Evolutionary conservation across 2,329 filamentous ascomycete species (phyloP).

Genomic region (Aspergillus sp.): DNA sequence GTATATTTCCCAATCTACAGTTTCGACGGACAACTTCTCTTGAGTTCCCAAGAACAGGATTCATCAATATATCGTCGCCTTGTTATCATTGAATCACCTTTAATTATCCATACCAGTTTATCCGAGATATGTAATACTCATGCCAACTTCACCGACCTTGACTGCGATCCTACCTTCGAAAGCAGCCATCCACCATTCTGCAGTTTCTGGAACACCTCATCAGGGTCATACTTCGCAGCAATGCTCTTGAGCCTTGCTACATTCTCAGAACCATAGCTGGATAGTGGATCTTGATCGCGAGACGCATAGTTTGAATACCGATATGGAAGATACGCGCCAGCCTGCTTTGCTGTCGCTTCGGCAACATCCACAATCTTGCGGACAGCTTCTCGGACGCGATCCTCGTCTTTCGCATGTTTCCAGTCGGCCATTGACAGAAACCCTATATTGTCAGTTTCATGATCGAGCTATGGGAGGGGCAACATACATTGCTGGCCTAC

Average conservation of each 20-base stretch:
- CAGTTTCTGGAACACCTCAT: conserved; percentile 12
- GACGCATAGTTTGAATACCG: conserved; percentile 16
- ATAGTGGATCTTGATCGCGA: conserved; percentile 12
- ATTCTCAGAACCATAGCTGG: conserved; percentile 12
- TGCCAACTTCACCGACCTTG: neutral
- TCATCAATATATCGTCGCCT: no score
- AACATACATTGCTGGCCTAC: conserved; percentile 13
- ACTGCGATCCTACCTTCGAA: neutral
- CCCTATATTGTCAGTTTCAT: conserved; percentile 8
- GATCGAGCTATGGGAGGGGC: neutral
- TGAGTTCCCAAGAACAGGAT: no score
- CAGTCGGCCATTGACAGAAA: conserved; percentile 18
- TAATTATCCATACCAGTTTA: neutral
- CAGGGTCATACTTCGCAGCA: conserved; percentile 11
- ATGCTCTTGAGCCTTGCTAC: conserved; percentile 6
- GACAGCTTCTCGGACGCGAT: conserved; percentile 9
- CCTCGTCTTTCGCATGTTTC: conserved; percentile 10
- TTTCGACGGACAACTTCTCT: no score
- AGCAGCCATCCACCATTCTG: conserved; percentile 14
- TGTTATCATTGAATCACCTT: neutral
- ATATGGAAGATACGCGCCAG: conserved; percentile 13
- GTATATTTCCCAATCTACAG: no score
- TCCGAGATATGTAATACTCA: neutral
- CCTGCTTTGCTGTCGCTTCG: conserved; percentile 10
- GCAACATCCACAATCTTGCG: conserved; percentile 17